phyloP scores from a whole-genome alignment of 2,329 filamentous ascomycete genomes.

The Diaporthe vaccinii region DNA sequence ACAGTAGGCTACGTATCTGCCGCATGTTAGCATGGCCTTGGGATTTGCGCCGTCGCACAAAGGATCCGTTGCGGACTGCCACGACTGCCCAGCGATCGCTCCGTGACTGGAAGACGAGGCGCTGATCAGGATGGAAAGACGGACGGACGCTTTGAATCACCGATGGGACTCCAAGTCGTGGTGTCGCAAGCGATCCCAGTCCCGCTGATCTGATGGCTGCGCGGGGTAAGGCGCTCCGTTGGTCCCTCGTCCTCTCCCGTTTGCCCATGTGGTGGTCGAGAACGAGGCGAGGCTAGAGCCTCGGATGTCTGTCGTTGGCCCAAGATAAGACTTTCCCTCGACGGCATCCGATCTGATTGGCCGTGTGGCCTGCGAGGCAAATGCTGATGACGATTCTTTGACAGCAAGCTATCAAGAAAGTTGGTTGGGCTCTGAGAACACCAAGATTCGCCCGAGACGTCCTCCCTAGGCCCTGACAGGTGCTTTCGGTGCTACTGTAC shows the following conservation, averaged over 20 bases:
- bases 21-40: not conserved
- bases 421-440: not conserved
- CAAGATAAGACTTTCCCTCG: constrained; percentile 36
- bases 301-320: constrained; percentile 37
- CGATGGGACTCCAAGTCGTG: not conserved
- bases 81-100: not conserved
- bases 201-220: constrained; percentile 2
- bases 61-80: not conserved
- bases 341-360: constrained; percentile 35
- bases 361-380: not conserved
- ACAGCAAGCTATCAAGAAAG: constrained; percentile 31
- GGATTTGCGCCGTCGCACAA: constrained; percentile 15
- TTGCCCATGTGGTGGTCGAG: constrained; percentile 15
- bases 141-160: constrained; percentile 1
- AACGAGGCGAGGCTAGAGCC: constrained; percentile 35
- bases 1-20: not conserved
- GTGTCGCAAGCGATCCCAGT: constrained; percentile 5
- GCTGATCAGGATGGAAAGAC: constrained; percentile 6
- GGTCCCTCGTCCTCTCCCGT: constrained; percentile 1
- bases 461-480: not conserved
- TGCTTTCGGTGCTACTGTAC: not conserved
- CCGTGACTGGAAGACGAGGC: not conserved
- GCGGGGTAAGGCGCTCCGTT: constrained; percentile 8
- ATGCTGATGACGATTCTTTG: constrained; percentile 39
- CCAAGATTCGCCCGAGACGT: constrained; percentile 16